phyloP scores from a whole-genome alignment of 2,329 filamentous ascomycete species.

The Alternaria burnsii region DNA sequence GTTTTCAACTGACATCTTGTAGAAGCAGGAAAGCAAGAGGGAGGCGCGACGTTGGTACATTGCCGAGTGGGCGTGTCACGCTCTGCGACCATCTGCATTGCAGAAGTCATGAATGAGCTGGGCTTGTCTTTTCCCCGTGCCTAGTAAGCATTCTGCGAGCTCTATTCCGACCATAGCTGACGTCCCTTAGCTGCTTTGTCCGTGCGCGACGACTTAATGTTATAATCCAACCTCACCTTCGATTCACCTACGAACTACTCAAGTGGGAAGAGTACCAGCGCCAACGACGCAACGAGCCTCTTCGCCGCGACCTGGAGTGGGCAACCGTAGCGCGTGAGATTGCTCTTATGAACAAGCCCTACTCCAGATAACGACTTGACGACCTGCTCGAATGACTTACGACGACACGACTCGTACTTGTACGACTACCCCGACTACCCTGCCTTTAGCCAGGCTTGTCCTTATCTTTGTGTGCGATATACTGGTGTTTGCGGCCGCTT shows the following conservation, averaged over 20 bases:
- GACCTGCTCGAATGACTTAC: slow-evolving; percentile 28
- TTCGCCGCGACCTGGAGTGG: slow-evolving; percentile 90
- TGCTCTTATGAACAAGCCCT: slow-evolving; percentile 94
- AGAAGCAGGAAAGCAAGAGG: slow-evolving; percentile 81
- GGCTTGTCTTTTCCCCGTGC: slow-evolving; percentile 86
- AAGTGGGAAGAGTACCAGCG: slow-evolving; percentile 91
- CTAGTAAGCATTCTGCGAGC: slow-evolving; percentile 65
- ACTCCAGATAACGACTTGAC: slow-evolving; percentile 68
- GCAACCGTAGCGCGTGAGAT: slow-evolving; percentile 86
- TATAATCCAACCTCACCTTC: slow-evolving; percentile 95
- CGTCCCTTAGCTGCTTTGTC: slow-evolving; percentile 75
- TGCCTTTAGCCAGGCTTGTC: slow-evolving; percentile 16
- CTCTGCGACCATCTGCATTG: slow-evolving; percentile 97
- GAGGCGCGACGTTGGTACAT: slow-evolving; percentile 89
- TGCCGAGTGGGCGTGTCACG: slow-evolving; percentile 95
- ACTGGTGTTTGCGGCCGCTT: slow-evolving; percentile 11
- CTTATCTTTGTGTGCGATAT: slow-evolving; percentile 13
- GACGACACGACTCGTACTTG: slow-evolving; percentile 30
- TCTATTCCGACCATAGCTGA: slow-evolving; percentile 16
- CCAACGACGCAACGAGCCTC: slow-evolving; percentile 60
- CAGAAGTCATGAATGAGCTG: slow-evolving; percentile 91
- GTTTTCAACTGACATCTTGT: slow-evolving; percentile 22
- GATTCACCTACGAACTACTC: slow-evolving; percentile 90
- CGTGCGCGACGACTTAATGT: slow-evolving; percentile 92
- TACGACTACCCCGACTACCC: slow-evolving; percentile 26